Conservation (phyloP, 345 rosid species). For the Camelina sativa region DNA sequence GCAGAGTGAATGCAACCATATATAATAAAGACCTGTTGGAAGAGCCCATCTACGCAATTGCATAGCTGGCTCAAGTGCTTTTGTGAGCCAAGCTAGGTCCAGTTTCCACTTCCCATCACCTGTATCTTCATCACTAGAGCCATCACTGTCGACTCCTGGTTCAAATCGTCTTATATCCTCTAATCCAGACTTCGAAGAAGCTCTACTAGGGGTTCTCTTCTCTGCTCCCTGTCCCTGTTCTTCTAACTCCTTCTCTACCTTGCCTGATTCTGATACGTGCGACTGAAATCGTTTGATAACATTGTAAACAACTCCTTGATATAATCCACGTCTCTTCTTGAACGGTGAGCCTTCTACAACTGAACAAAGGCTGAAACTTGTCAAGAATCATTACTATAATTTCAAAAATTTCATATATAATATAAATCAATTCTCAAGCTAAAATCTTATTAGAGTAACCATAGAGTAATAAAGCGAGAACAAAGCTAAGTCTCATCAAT, state of each 20-base stretch:
- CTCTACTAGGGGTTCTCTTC: conserved; percentile 39
- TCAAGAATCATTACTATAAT: conserved; percentile 7
- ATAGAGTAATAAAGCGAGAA: not conserved
- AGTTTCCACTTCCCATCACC: conserved; percentile 65
- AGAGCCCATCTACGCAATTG: conserved; percentile 80
- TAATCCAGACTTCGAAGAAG: conserved; percentile 41
- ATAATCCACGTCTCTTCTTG: conserved; percentile 46
- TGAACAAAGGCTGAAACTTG: conserved; percentile 11
- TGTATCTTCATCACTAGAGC: conserved; percentile 57
- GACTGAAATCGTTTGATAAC: conserved; percentile 56
- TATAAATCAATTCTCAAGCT: not conserved
- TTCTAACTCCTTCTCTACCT: conserved; percentile 34
- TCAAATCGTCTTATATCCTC: conserved; percentile 37
- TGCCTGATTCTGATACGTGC: conserved; percentile 48
- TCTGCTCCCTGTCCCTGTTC: conserved; percentile 37
- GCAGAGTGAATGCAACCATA: conserved; percentile 7
- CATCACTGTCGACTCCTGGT: conserved; percentile 44
- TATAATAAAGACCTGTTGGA: conserved; percentile 61
- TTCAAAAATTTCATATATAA: conserved; percentile 17
- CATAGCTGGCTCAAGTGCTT: conserved; percentile 79
- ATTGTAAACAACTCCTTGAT: conserved; percentile 49
- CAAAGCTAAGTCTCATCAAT: not conserved
- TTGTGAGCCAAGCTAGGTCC: conserved; percentile 81
- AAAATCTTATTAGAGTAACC: conserved; percentile 1
- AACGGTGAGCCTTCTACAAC: conserved; percentile 35